A percentile compares a stretch with the other conserved stretches of the same genome.
Conservation (phyloP, 441 rosid species). For the Corymbia calophylla region DNA sequence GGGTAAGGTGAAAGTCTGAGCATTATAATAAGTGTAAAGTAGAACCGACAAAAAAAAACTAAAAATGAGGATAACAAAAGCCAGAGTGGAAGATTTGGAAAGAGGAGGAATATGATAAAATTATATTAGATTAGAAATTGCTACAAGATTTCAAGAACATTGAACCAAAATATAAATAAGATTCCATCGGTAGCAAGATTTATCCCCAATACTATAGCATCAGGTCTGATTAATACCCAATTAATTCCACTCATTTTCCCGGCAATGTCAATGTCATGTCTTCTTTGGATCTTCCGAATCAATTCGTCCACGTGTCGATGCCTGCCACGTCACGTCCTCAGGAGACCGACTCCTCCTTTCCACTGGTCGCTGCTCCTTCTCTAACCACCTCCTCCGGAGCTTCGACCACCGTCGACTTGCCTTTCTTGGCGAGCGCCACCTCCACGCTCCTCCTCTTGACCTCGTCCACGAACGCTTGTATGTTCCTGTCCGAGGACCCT, state of each 20-base stretch:
- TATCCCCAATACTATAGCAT: neutral
- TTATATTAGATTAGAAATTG: neutral
- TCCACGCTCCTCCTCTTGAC: slow-evolving; percentile 27
- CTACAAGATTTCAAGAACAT: neutral
- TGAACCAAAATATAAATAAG: neutral
- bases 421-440: neutral
- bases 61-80: neutral
- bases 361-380: neutral
- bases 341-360: neutral
- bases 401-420: neutral
- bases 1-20: no score
- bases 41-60: no score
- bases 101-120: neutral
- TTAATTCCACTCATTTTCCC: neutral
- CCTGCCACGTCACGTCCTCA: neutral
- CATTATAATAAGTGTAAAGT: no score
- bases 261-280: neutral
- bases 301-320: neutral
- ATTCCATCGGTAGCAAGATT: neutral
- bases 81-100: neutral
- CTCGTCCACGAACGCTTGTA: slow-evolving; percentile 57
- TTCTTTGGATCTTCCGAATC: neutral
- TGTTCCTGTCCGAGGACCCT: slow-evolving; percentile 59
- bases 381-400: neutral
- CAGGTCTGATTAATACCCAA: neutral